These are phyloP conservation scores for Russula ochroleuca DNA, from an alignment of 768 basidiomycete genomes.

Conservation along the genomic window DNA sequence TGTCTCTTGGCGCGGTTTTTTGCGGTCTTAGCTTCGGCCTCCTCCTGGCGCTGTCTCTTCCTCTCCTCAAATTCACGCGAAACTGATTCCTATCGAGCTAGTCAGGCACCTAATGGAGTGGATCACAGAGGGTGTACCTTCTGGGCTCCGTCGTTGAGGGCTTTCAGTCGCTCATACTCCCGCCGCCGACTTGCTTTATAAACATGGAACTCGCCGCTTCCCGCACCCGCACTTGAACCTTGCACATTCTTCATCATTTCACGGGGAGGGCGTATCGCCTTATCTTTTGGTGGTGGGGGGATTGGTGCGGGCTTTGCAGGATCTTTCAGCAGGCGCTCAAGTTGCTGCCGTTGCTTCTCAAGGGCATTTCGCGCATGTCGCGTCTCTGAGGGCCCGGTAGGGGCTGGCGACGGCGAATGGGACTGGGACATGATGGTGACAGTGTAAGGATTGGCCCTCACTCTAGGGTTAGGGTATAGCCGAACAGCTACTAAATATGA, in stretches of 20 bases:
- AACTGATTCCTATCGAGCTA: slow-evolving; percentile 55
- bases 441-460: not conserved
- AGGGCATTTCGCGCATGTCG: slow-evolving; percentile 49
- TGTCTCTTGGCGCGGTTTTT: slow-evolving; percentile 93
- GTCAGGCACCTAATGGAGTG: not conserved
- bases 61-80: slow-evolving; percentile 70
- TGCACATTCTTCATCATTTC: slow-evolving; percentile 99
- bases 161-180: slow-evolving; percentile 91
- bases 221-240: slow-evolving; percentile 95
- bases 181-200: slow-evolving; percentile 92
- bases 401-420: slow-evolving; percentile 33
- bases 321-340: slow-evolving; percentile 86
- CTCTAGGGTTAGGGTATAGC: slow-evolving; percentile 22
- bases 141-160: slow-evolving; percentile 78
- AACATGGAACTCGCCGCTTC: slow-evolving; percentile 97
- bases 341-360: slow-evolving; percentile 57
- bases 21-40: slow-evolving; percentile 82
- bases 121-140: slow-evolving; percentile 49
- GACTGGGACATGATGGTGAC: slow-evolving; percentile 30
- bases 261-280: slow-evolving; percentile 70
- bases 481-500: not conserved
- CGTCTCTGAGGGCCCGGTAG: slow-evolving; percentile 27
- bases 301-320: slow-evolving; percentile 78
- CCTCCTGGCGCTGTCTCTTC: slow-evolving; percentile 63
- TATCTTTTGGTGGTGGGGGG: slow-evolving; percentile 78